Conservation (phyloP, 1,284 basidiomycete species). For the Psilocybe mexicana region DNA sequence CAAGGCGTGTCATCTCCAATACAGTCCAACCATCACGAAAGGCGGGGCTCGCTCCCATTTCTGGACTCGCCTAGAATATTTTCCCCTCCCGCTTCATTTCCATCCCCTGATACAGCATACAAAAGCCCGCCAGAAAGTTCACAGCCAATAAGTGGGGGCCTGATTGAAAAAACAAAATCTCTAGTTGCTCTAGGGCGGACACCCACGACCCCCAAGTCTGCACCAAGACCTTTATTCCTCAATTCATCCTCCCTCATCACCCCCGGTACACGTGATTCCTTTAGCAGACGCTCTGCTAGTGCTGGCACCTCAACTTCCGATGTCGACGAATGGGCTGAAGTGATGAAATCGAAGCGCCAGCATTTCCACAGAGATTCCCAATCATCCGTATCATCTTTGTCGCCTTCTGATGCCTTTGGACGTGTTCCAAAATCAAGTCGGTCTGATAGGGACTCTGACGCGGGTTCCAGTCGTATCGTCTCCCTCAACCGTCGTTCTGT, state of each 20-base stretch:
- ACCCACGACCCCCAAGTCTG: slow-evolving; percentile 22
- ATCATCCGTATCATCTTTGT: slow-evolving; percentile 64
- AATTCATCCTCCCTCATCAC: slow-evolving; percentile 26
- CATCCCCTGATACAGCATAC: slow-evolving; percentile 31
- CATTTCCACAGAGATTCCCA: slow-evolving; percentile 50
- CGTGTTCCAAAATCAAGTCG: slow-evolving; percentile 31
- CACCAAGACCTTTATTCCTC: slow-evolving; percentile 30
- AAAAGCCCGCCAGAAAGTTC: slow-evolving; percentile 5
- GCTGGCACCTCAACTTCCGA: slow-evolving; percentile 35
- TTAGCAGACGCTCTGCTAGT: slow-evolving; percentile 11
- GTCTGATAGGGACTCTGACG: slow-evolving; percentile 59
- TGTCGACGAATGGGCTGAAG: slow-evolving; percentile 52
- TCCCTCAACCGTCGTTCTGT: slow-evolving; percentile 64
- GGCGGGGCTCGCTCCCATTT: slow-evolving; percentile 45
- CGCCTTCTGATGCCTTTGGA: slow-evolving; percentile 46
- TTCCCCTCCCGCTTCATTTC: slow-evolving; percentile 39
- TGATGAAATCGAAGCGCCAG: slow-evolving; percentile 37
- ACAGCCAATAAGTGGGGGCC: slow-evolving; percentile 15
- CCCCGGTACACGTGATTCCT: slow-evolving; percentile 14
- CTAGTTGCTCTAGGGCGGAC: slow-evolving; percentile 20
- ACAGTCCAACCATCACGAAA: slow-evolving; percentile 15
- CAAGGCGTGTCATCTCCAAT: slow-evolving; percentile 5
- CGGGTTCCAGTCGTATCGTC: slow-evolving; percentile 52
- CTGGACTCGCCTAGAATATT: slow-evolving; percentile 41
- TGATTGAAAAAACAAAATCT: slow-evolving; percentile 29